Percentiles rank a stretch among this genome's conserved stretches.
These are phyloP conservation scores for Exophiala viscosa DNA, from an alignment of 2,329 filamentous ascomycete genomes.

Conservation along the genomic window DNA sequence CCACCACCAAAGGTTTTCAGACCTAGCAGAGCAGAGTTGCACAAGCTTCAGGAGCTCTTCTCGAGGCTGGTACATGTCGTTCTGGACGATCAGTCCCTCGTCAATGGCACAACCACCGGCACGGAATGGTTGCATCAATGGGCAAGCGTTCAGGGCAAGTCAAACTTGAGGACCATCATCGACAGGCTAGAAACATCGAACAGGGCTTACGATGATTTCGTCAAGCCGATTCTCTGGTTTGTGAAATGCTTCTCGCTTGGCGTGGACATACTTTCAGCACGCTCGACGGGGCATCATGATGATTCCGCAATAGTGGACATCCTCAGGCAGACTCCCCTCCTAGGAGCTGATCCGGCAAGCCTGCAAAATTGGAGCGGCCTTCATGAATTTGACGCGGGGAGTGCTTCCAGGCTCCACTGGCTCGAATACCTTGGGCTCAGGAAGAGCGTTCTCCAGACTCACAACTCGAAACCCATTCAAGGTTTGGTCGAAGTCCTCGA, in stretches of 20 bases:
- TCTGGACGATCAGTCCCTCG: neutral
- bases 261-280: slow-evolving; percentile 34
- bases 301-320: slow-evolving; percentile 30
- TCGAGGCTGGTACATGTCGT: slow-evolving; percentile 42
- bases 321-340: slow-evolving; percentile 38
- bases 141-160: slow-evolving; percentile 31
- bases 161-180: slow-evolving; percentile 65
- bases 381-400: neutral
- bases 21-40: slow-evolving; percentile 64
- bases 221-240: slow-evolving; percentile 71
- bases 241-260: slow-evolving; percentile 72
- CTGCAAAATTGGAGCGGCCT: slow-evolving; percentile 9
- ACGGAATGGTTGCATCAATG: slow-evolving; percentile 9
- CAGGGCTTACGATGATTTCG: slow-evolving; percentile 79
- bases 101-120: neutral
- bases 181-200: slow-evolving; percentile 67
- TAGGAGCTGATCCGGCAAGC: slow-evolving; percentile 30
- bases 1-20: slow-evolving; percentile 66
- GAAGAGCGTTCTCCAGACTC: neutral
- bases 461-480: neutral
- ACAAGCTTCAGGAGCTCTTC: slow-evolving; percentile 77
- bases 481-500: slow-evolving; percentile 49
- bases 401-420: slow-evolving; percentile 14
- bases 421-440: slow-evolving; percentile 11
- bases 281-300: slow-evolving; percentile 18